Evolutionary conservation across 768 basidiomycete genomes (phyloP), one percentile per base, ranked within the genome.

Genomic region (Hortiboletus flavorubellus): DNA sequence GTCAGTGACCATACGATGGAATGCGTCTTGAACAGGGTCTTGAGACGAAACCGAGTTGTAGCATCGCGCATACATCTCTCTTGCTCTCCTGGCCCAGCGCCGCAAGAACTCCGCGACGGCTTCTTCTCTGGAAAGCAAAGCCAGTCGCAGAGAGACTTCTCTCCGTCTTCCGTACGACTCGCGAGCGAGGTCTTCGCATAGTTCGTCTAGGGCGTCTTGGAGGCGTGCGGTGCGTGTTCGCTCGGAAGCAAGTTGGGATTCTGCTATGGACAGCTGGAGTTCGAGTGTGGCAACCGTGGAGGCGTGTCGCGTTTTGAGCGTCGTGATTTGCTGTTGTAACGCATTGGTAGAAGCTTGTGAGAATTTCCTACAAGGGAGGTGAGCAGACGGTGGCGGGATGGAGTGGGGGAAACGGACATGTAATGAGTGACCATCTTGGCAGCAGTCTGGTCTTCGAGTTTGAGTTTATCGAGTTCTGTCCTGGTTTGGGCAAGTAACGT

Each of bases 381-480:
- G 51, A 59, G 42, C 46, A 59, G n/a, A 51, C 5, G 33, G 30
- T 8, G 18, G 47, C 0, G 53, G 26, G 0, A 8, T 16, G 26
- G 30, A 40, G n/a, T 4, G 16, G 15, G 15, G 34, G n/a, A 8
- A 34, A 75, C 84, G 52, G 60, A 91, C 91, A 92, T 93, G 67
- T 93, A 93, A 37, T 88, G 81, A 29, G 89, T 82, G 30, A 93
- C 91, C 82, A 92, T 88, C 63, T 85, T 88, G 14, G 86, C 85
- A 3, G 91, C 90, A 0, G 86, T 80, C n/a, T 76, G 80, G 54
- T 92, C 89, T 46, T 91, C 87, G 16, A 83, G 67, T 59, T 75
- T 72, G 45, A 81, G 73, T 60, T 73, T 76, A 49, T 87, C 79
- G 15, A 89, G 72, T 57, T 84, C 82, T 1, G 75, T 70, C 41